Percentiles rank a stretch among this genome's conserved stretches.
These are phyloP conservation scores for Mortierella sp. DNA, from an alignment of 371 early-diverging fungal genomes.

Conservation along the genomic window DNA sequence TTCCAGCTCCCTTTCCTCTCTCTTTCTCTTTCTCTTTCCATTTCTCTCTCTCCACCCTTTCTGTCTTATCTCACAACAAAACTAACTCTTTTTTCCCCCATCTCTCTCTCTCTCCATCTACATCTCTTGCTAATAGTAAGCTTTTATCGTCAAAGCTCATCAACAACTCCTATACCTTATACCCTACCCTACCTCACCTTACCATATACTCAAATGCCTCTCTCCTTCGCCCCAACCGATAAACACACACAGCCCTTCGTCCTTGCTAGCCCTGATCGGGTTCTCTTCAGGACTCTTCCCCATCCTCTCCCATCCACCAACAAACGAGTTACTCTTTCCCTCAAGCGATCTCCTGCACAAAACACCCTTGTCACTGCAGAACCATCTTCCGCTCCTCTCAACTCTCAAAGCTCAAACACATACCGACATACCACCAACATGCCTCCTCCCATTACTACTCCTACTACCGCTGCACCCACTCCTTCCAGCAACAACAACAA, in stretches of 20 bases:
- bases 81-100: neutral
- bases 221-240: conserved; percentile 31
- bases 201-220: conserved; percentile 26
- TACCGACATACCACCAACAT: conserved; percentile 4
- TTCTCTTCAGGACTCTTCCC: conserved; percentile 50
- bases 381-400: conserved; percentile 27
- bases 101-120: neutral
- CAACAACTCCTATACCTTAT: neutral
- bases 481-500: neutral
- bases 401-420: conserved; percentile 41
- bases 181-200: neutral
- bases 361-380: conserved; percentile 17
- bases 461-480: neutral
- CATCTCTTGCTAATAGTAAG: neutral
- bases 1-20: neutral
- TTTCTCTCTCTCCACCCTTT: neutral
- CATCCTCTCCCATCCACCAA: conserved; percentile 49
- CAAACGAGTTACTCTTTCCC: conserved; percentile 51
- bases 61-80: neutral
- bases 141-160: neutral
- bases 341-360: conserved; percentile 25
- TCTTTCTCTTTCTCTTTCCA: neutral
- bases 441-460: neutral
- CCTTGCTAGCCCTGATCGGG: conserved; percentile 49
- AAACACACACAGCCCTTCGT: conserved; percentile 37